Conservation (phyloP, 805 yeast genomes). For the Candida krabiensis region DNA sequence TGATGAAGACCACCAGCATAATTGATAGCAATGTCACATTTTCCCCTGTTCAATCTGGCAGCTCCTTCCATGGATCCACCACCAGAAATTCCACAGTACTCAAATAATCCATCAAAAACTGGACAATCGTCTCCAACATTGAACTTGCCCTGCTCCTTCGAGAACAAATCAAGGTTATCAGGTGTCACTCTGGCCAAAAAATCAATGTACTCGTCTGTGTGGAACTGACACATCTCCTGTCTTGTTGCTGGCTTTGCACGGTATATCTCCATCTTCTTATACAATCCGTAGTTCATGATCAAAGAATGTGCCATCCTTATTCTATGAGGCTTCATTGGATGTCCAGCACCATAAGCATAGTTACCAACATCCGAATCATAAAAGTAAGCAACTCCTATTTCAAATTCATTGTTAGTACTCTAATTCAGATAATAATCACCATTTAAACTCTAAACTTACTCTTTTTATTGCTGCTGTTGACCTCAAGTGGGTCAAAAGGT, state of each 20-base stretch:
- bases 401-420: conserved; percentile 5
- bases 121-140: conserved; percentile 97
- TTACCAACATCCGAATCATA: conserved; percentile 94
- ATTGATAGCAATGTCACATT: conserved; percentile 88
- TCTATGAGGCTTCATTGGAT: conserved; percentile 98
- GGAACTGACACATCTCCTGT: conserved; percentile 98
- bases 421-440: not conserved
- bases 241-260: conserved; percentile 97
- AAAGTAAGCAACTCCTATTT: conserved; percentile 67
- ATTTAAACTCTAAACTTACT: conserved; percentile 31
- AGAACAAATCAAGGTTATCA: conserved; percentile 82
- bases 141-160: conserved; percentile 86
- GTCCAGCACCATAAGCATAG: conserved; percentile 97
- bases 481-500: conserved; percentile 64
- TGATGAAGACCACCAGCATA: conserved; percentile 95
- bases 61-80: conserved; percentile 94
- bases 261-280: conserved; percentile 95
- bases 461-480: conserved; percentile 53
- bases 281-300: conserved; percentile 94
- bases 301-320: conserved; percentile 98
- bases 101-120: conserved; percentile 75
- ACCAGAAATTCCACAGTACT: conserved; percentile 75
- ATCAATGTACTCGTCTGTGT: conserved; percentile 95
- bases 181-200: conserved; percentile 89
- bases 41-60: conserved; percentile 74